These are phyloP conservation scores for Camptophora hylomeconis DNA, from an alignment of 2,329 filamentous ascomycete genomes.

Conservation along the genomic window DNA sequence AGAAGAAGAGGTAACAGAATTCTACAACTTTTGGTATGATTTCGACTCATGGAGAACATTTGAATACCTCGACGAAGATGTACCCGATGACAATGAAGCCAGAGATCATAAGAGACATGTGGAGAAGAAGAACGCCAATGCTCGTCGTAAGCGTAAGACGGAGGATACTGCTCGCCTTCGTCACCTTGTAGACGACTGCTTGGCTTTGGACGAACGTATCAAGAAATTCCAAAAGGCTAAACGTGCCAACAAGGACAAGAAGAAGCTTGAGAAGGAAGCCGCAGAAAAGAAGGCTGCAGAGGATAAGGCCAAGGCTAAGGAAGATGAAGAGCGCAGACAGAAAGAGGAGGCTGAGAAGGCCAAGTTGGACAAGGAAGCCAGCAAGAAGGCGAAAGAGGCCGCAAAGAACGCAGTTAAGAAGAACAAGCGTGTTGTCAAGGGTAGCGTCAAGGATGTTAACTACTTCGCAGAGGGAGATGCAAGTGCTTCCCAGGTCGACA, in stretches of 20 bases:
- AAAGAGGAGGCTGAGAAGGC: slow-evolving; percentile 78
- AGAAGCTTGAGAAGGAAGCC: slow-evolving; percentile 77
- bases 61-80: slow-evolving; percentile 97
- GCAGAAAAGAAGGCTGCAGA: slow-evolving; percentile 78
- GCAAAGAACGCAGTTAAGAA: slow-evolving; percentile 99
- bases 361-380: slow-evolving; percentile 68
- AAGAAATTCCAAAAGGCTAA: slow-evolving; percentile 92
- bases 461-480: slow-evolving; percentile 71
- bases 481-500: slow-evolving; percentile 58
- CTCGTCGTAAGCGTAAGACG: slow-evolving; percentile 98
- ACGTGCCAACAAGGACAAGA: slow-evolving; percentile 92
- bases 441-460: slow-evolving; percentile 91
- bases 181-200: slow-evolving; percentile 75
- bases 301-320: slow-evolving; percentile 71
- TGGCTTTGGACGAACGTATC: slow-evolving; percentile 82
- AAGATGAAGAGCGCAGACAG: slow-evolving; percentile 64
- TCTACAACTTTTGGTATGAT: slow-evolving; percentile 99
- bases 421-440: slow-evolving; percentile 96
- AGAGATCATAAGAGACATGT: slow-evolving; percentile 97
- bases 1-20: slow-evolving; percentile 81
- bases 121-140: slow-evolving; percentile 95
- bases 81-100: slow-evolving; percentile 97
- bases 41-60: slow-evolving; percentile 97
- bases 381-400: slow-evolving; percentile 96
- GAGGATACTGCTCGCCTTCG: slow-evolving; percentile 89